Percentiles rank a stretch among this genome's conserved stretches.
Conservation (phyloP, 2,329 filamentous ascomycete species). For the Cadophora sp. region DNA sequence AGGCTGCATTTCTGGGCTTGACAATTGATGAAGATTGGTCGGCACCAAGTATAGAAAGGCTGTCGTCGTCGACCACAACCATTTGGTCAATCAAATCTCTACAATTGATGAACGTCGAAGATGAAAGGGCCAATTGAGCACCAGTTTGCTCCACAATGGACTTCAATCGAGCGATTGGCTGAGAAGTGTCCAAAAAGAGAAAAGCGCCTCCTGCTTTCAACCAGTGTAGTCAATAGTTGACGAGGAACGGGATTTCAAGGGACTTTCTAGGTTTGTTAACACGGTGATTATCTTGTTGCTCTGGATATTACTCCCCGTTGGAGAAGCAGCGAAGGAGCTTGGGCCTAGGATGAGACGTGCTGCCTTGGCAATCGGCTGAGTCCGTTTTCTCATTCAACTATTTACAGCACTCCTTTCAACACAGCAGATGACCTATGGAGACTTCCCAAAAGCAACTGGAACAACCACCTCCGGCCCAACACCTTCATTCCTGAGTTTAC, state of each 20-base stretch:
- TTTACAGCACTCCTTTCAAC: too few relatives aligned
- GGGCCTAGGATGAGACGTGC: too few relatives aligned
- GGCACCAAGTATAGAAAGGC: neutral
- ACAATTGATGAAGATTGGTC: neutral
- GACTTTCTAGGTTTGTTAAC: too few relatives aligned
- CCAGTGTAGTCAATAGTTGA: too few relatives aligned
- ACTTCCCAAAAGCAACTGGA: neutral
- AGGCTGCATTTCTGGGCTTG: neutral
- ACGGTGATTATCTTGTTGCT: too few relatives aligned
- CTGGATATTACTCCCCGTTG: too few relatives aligned
- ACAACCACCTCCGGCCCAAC: neutral
- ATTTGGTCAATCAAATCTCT: neutral
- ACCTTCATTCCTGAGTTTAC: neutral
- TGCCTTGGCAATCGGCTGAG: too few relatives aligned
- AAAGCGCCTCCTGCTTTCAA: neutral
- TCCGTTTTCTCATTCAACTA: too few relatives aligned
- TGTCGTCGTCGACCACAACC: neutral
- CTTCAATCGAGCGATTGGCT: neutral
- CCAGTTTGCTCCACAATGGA: neutral
- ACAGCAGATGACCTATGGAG: neutral
- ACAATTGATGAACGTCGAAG: neutral
- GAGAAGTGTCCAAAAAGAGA: slow-evolving; percentile 2
- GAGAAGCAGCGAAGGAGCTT: too few relatives aligned
- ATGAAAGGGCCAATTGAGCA: neutral
- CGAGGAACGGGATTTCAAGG: too few relatives aligned